Evolutionary conservation across 1,139 yeast species (phyloP).

Genomic region (Kodamaea alishanica): DNA sequence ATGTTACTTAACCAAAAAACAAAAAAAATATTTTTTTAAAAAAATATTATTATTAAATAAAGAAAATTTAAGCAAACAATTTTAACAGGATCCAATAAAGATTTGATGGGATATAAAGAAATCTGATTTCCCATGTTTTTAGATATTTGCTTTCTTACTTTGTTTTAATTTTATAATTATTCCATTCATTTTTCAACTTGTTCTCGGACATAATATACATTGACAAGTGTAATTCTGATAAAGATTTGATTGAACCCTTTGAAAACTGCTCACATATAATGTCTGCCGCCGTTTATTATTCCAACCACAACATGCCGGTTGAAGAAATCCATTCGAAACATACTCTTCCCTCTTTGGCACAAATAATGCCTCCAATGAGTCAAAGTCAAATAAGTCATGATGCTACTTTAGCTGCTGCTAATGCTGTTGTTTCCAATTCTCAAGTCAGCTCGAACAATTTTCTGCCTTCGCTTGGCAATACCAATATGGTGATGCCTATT

Average conservation of each 20-base stretch:
- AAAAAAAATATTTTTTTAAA: too few species aligned
- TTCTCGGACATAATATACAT: too few species aligned
- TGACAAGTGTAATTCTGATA: too few species aligned
- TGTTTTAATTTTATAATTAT: too few species aligned
- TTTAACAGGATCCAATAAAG: too few species aligned
- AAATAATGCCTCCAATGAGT: constrained; percentile 30
- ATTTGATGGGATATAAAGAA: too few species aligned
- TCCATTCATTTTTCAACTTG: too few species aligned
- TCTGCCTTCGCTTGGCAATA: constrained; percentile 10
- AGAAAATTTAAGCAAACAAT: too few species aligned
- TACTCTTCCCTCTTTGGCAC: constrained; percentile 33
- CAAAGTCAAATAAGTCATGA: constrained; percentile 14
- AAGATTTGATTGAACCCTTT: background rate
- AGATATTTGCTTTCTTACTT: too few species aligned
- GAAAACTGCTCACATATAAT: constrained; percentile 10
- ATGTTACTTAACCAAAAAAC: too few species aligned
- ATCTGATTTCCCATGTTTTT: too few species aligned
- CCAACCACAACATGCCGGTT: constrained; percentile 27
- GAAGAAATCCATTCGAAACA: constrained; percentile 29
- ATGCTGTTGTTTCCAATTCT: constrained; percentile 11
- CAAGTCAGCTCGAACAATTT: constrained; percentile 1
- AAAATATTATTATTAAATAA: too few species aligned
- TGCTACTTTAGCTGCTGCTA: constrained; percentile 12
- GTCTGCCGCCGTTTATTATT: constrained; percentile 33
- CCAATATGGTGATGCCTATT: constrained; percentile 9